These are phyloP conservation scores for Hemileccinum impolitum DNA, from an alignment of 768 basidiomycete genomes.

Conservation along the genomic window DNA sequence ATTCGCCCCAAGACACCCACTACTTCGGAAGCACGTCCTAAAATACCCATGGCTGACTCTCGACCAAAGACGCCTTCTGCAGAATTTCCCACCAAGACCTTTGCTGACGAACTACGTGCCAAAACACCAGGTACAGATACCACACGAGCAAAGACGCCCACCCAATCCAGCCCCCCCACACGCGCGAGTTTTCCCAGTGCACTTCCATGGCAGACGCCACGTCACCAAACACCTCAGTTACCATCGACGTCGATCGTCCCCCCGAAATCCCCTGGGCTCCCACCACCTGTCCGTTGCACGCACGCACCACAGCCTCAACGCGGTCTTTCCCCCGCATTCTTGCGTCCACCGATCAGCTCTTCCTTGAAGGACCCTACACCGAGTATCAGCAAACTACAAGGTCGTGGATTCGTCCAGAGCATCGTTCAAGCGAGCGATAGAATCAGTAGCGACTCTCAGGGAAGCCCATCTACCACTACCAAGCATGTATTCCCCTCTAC, in stretches of 20 bases:
- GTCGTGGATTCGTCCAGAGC: constrained; percentile 82
- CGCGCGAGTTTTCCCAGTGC: constrained; percentile 15
- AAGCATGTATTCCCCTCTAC: constrained; percentile 27
- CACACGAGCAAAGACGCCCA: constrained; percentile 14
- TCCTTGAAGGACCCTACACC: constrained; percentile 74
- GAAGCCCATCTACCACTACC: constrained; percentile 29
- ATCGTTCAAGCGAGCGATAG: constrained; percentile 70
- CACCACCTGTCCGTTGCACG: constrained; percentile 41
- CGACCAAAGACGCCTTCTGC: constrained; percentile 14
- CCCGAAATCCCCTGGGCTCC: constrained; percentile 27
- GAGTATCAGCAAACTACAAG: constrained; percentile 77
- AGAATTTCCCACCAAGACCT: constrained; percentile 11
- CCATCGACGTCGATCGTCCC: constrained; percentile 27
- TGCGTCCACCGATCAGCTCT: constrained; percentile 41
- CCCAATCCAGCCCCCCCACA: constrained; percentile 16
- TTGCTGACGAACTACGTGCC: constrained; percentile 18
- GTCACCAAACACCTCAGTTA: constrained; percentile 30
- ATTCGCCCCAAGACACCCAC: constrained; percentile 18
- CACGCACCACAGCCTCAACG: constrained; percentile 39
- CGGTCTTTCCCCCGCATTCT: constrained; percentile 55
- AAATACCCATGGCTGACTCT: constrained; percentile 18
- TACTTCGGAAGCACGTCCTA: constrained; percentile 17
- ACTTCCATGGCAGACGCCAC: constrained; percentile 22
- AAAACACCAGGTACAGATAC: constrained; percentile 19
- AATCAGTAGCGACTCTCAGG: constrained; percentile 36